Evolutionary conservation across 139 green algal genomes (phyloP), one percentile per base, ranked within the genome.

Genomic region (Chlorella sp.): DNA sequence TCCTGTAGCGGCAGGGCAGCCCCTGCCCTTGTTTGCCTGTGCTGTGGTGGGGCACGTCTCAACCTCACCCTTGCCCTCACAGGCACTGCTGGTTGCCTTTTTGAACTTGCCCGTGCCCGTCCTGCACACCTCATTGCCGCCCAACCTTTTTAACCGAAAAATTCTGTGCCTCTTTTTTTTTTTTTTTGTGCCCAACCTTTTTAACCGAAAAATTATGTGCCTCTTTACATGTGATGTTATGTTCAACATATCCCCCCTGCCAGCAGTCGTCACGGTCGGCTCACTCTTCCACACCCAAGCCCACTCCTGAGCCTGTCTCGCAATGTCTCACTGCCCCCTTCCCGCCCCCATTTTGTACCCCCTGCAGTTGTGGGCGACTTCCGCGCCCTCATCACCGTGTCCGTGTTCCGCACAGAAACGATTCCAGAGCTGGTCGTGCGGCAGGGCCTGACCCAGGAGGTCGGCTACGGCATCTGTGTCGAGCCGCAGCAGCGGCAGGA

Each of bases 341-440:
- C 69, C 69, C 39, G 21, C 69, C 69, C 2, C 16, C 69, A 34
- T 37, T 3, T 11, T 34, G 3, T 36, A 64, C 83, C 61, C 21
- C 16, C 83, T 26, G 66, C 84, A 88, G 86, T 89, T 3, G 86
- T 91, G 7, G 90, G 90, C 14, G 79, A 92, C 79, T 92, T 92
- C 53, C 61, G 85, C 37, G 57, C 71, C 21, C 87, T 91, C 12
- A 40, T 89, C 76, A 87, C 83, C 18, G 89, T 91, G 12, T 83
- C 48, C 32, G 83, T 82, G 3, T 92, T 90, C 57, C 66, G 83
- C 28, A 92, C 82, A 3, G 75, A 66, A 37, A 88, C 84, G 16
- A 60, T 92, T 24, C 57, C 89, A 34, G 81, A 85, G 48, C 42
- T 28, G 21, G 26, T 80, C 28, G 24, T 75, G 26, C n/a, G 60